Evolutionary conservation across 441 rosid genomes (phyloP), one percentile per base, ranked within the genome.

Genomic region (Populus tomentosa): DNA sequence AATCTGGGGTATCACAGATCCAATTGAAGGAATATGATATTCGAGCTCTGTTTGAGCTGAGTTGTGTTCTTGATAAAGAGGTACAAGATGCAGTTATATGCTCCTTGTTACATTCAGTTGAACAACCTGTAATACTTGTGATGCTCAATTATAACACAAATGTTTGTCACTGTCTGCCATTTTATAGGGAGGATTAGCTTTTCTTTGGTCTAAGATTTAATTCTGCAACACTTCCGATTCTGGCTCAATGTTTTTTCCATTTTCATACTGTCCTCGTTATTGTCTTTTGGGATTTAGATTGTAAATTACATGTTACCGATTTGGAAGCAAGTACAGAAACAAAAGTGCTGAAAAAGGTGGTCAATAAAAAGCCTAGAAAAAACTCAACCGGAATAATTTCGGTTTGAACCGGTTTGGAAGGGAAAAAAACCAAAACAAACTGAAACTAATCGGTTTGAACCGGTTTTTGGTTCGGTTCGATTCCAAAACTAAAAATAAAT

Each of bases 1-100:
- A 24, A 24, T 82, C 73, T 83, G 77, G 83, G 65, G 74, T 76
- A 42, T 67, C 82, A 46, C 86, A 83, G 76, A 70, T 77, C 76
- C 90, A 86, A 78, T 86, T 84, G 67, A 92, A 90, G 81, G 97
- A 89, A 87, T 85, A 84, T 82, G 92, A 88, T 79, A 75, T 85
- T 75, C 90, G 78, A 77, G 88, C 89, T 79, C 76, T 88, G 74
- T 85, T 90, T 33, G 87, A 81, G 74, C 85, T 89, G 77, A 84
- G 82, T 28, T 80, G 69, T 76, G 83, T 89, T 77, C 83, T 80
- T 78, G 89, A 24, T 24, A 24, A 24, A 24, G 1, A 24, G 26
- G 26, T 24, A 24, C 26, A 24, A 24, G 26, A 24, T 24, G 18
- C 62, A 40, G 66, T 20, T 56, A 21, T 71, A 10, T 11, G 6